Base-by-base conservation (phyloP, 225 moss, liverwort and hornwort genomes). In the Marchantia polymorpha region DNA sequence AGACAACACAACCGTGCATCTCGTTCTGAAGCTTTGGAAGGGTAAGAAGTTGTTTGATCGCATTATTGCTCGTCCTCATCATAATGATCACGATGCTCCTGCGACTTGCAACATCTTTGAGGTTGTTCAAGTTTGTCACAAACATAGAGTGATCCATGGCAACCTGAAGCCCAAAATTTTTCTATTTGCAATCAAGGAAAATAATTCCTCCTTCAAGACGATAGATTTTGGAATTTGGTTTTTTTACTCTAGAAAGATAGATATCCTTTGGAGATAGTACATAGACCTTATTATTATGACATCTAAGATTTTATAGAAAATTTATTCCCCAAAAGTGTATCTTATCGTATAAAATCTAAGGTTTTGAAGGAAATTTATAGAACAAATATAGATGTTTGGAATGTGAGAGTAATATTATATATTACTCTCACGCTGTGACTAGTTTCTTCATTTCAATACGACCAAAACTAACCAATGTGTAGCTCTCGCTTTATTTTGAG, bases 371-470 rank as follows among this genome's bases (percentile, higher is more conserved):
- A n/a, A n/a, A n/a, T n/a, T n/a, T n/a, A n/a, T n/a, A n/a, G n/a
- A n/a, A n/a, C n/a, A n/a, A n/a, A n/a, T n/a, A n/a, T 93, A 20
- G 95, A 95, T 49, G 93, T 95, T 55, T 95, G 95, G 95, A 95
- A 93, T 84, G 90, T 93, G 12, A 93, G 95, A 46, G 95, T 95
- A 55, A 95, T 93, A 53, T 74, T 95, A 23, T 95, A 95, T 78
- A 95, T 93, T 66, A n/a, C n/a, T n/a, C n/a, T n/a, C n/a, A 63
- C 93, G 60, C 78, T 95, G 17, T 95, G 95, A 23, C 93, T 93
- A 23, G 93, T 93, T 74, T 93, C 95, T 72, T 93, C 95, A 26
- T 95, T 95, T 72, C 85, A 85, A n/a, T n/a, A n/a, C n/a, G 87
- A 85, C 94, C 60, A 93, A 95, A 81, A 95, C 95, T 72, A 93